Conservation (phyloP, 1,284 basidiomycete genomes). For the Apiotrichum porosum region DNA sequence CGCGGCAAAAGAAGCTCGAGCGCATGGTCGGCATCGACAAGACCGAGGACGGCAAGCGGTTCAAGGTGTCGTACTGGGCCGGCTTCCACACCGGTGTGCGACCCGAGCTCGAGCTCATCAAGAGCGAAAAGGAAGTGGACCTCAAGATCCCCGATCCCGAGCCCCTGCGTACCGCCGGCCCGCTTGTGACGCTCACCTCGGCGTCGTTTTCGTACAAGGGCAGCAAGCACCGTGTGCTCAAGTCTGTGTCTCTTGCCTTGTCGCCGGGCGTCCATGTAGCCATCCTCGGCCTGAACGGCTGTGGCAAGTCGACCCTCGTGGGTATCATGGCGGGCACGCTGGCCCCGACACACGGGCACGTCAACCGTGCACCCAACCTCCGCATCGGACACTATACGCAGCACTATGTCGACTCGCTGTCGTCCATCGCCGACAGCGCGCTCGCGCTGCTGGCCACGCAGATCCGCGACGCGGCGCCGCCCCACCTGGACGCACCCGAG, state of each 20-base stretch:
- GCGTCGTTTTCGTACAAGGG: constrained; percentile 52
- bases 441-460: constrained; percentile 1
- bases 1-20: constrained; percentile 60
- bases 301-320: constrained; percentile 62
- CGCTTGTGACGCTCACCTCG: constrained; percentile 55
- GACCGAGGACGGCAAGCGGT: constrained; percentile 53
- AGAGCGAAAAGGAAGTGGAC: constrained; percentile 52
- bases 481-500: not conserved
- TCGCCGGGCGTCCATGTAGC: constrained; percentile 58
- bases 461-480: constrained; percentile 3
- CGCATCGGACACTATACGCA: constrained; percentile 55
- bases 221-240: constrained; percentile 49
- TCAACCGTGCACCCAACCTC: constrained; percentile 58
- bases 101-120: constrained; percentile 55
- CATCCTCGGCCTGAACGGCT: constrained; percentile 57
- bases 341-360: constrained; percentile 54
- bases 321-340: constrained; percentile 57
- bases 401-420: constrained; percentile 44
- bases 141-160: constrained; percentile 53
- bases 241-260: constrained; percentile 57
- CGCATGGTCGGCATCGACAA: constrained; percentile 58
- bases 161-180: constrained; percentile 54
- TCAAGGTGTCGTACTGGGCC: constrained; percentile 59
- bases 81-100: constrained; percentile 54
- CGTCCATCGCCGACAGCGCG: constrained; percentile 49